phyloP scores from a whole-genome alignment of 2,329 filamentous ascomycete species.

The Cytospora leucostoma region DNA sequence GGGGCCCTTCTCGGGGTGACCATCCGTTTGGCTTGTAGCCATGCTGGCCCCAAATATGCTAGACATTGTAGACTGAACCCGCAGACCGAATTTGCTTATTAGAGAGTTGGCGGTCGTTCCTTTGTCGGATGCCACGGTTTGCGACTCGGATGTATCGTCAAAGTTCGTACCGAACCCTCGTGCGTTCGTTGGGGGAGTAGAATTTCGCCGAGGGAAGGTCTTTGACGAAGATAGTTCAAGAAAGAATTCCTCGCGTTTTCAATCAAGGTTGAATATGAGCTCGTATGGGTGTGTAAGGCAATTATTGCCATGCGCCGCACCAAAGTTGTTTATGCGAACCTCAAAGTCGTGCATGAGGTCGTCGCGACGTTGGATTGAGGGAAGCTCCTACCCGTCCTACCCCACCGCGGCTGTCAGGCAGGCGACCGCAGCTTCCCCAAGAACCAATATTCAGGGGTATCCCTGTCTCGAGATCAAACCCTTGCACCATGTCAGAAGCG shows the following conservation, averaged over 20 bases:
- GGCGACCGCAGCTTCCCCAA: neutral
- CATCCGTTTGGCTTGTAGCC: neutral
- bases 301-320: neutral
- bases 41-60: neutral
- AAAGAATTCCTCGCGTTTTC: neutral
- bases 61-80: neutral
- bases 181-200: neutral
- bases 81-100: neutral
- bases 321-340: neutral
- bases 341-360: neutral
- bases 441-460: neutral
- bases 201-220: neutral
- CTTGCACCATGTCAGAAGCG: neutral
- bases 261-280: neutral
- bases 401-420: neutral
- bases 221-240: neutral
- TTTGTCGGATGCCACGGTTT: neutral
- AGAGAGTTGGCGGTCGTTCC: neutral
- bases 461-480: neutral
- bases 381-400: conserved; percentile 2
- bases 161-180: neutral
- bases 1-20: conserved; percentile 31
- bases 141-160: neutral
- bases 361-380: neutral
- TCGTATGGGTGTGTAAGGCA: neutral